These are phyloP conservation scores for Chloromonas sp. DNA, from an alignment of 163 green algal species.

Conservation along the genomic window DNA sequence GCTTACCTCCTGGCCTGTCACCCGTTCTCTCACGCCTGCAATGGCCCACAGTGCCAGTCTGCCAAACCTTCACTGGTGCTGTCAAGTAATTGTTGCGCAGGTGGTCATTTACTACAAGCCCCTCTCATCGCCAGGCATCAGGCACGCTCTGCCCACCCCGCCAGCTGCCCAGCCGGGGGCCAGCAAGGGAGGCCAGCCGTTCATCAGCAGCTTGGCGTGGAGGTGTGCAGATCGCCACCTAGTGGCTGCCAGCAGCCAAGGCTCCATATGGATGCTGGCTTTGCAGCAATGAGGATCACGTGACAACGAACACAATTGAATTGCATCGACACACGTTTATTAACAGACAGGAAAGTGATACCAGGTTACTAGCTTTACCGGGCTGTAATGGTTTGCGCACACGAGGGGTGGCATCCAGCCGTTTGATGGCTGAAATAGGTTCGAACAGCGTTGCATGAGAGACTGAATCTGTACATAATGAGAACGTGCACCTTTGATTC, in stretches of 20 bases:
- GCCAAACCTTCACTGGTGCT: no score
- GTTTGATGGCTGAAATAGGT: no score
- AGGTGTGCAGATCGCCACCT: constrained; percentile 33
- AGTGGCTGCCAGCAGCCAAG: constrained; percentile 51
- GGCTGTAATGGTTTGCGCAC: no score
- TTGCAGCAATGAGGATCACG: constrained; percentile 11
- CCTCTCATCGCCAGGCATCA: constrained; percentile 38
- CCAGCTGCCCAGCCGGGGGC: not conserved
- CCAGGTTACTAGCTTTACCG: no score
- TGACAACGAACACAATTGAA: no score
- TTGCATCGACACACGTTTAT: no score
- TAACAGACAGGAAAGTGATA: no score
- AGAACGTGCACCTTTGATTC: no score
- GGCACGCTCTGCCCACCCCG: not conserved
- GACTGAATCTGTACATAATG: no score
- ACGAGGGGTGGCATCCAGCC: no score
- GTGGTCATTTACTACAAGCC: constrained; percentile 61
- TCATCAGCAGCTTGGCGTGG: constrained; percentile 49
- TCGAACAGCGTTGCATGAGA: no score
- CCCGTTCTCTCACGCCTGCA: not conserved
- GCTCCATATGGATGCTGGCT: constrained; percentile 45
- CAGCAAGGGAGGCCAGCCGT: not conserved
- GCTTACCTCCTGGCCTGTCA: not conserved
- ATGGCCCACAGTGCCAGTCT: not conserved
- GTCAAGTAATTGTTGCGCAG: constrained; percentile 8